These are phyloP conservation scores for Breviolum minutum DNA, from an alignment of 73 alveolate genomes.

Conservation along the genomic window DNA sequence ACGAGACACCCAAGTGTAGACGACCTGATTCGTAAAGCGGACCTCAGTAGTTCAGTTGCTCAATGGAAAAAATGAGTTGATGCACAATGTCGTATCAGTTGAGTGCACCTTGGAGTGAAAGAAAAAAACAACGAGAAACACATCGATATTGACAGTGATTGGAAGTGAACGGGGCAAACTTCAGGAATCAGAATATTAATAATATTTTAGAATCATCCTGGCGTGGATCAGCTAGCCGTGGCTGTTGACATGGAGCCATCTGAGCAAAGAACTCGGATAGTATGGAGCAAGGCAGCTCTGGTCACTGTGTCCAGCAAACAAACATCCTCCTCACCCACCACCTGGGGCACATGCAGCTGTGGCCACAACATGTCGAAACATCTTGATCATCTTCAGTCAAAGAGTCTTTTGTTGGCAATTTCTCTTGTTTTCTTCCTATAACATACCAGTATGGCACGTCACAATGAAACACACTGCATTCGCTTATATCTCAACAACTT, in stretches of 20 bases:
- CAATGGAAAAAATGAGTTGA: no score
- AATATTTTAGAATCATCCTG: no score
- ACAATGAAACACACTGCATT: no score
- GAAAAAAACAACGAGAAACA: no score
- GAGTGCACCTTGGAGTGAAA: no score
- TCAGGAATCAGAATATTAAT: no score
- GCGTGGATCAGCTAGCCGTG: not conserved
- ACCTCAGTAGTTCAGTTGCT: not conserved
- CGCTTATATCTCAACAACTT: no score
- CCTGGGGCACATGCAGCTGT: not conserved
- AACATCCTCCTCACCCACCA: constrained; percentile 52
- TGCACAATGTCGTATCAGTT: no score
- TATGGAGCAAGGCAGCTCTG: constrained; percentile 78
- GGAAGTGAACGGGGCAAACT: no score
- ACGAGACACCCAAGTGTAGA: constrained; percentile 81
- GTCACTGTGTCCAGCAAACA: constrained; percentile 74
- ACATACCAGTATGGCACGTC: no score
- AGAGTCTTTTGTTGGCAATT: not conserved
- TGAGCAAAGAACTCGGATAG: constrained; percentile 32
- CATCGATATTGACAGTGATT: no score
- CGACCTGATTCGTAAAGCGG: constrained; percentile 25
- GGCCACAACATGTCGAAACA: not conserved
- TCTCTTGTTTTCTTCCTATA: not conserved
- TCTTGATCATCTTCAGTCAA: not conserved
- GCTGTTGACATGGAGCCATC: not conserved